Percentiles rank a stretch among this genome's conserved stretches.
These are phyloP conservation scores for Sarocladiaceae sp. DNA, from an alignment of 2,329 filamentous ascomycete genomes.

Conservation along the genomic window DNA sequence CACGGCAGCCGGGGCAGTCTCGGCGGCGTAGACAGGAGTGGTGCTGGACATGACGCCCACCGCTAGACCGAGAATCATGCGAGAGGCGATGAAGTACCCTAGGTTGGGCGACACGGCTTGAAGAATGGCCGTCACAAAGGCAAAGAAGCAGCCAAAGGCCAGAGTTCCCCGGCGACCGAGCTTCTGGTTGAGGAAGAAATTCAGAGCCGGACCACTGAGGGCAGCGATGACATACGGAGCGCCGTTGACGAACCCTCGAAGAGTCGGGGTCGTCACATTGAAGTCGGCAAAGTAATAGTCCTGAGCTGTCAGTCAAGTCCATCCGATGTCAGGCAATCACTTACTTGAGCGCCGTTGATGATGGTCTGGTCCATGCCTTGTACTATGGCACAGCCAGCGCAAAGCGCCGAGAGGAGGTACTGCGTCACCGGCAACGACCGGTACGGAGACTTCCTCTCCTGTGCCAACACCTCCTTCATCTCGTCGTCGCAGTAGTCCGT, in stretches of 20 bases:
- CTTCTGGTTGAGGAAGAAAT: conserved; percentile 43
- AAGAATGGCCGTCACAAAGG: conserved; percentile 41
- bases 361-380: conserved; percentile 59
- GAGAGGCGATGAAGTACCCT: conserved; percentile 17
- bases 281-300: conserved; percentile 26
- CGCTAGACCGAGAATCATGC: conserved; percentile 23
- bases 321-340: conserved; percentile 34
- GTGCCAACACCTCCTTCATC: conserved; percentile 12
- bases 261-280: conserved; percentile 27
- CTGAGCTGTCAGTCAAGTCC: conserved; percentile 25
- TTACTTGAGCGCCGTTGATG: conserved; percentile 53
- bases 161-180: conserved; percentile 59
- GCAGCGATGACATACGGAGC: conserved; percentile 48
- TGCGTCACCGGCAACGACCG: conserved; percentile 1
- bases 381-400: conserved; percentile 40
- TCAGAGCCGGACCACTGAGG: conserved; percentile 23
- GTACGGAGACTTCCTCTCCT: conserved; percentile 10
- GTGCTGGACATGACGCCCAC: conserved; percentile 25
- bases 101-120: conserved; percentile 22
- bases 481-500: conserved; percentile 12
- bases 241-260: conserved; percentile 48
- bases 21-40: conserved; percentile 22
- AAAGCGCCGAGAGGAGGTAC: conserved; percentile 11
- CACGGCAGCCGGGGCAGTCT: conserved; percentile 22
- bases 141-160: conserved; percentile 51